Evolutionary conservation across 371 early-diverging fungal genomes (phyloP).

Genomic region (Mucor irregularis): DNA sequence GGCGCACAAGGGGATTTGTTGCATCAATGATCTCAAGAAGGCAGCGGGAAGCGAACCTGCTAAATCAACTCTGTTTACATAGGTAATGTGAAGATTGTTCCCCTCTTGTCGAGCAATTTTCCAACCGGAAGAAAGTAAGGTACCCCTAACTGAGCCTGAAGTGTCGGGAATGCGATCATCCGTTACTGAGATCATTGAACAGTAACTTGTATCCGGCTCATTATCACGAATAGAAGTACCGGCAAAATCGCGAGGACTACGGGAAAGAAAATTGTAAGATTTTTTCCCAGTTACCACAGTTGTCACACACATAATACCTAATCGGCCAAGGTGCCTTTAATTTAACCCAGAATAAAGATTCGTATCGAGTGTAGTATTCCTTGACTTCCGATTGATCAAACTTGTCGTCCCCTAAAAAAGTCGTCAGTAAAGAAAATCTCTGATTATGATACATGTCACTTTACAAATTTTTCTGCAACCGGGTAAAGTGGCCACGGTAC

Average conservation of each 20-base stretch:
- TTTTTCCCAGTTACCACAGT: background rate
- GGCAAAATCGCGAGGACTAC: conserved; percentile 27
- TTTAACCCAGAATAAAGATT: conserved; percentile 40
- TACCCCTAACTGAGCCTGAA: conserved; percentile 33
- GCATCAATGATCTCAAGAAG: conserved; percentile 30
- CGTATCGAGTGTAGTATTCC: conserved; percentile 30
- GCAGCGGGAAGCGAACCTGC: conserved; percentile 38
- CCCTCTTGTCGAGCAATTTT: conserved; percentile 23
- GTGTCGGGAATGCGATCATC: conserved; percentile 29
- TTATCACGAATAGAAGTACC: conserved; percentile 21
- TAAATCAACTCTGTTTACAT: conserved; percentile 42
- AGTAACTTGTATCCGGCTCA: conserved; percentile 2
- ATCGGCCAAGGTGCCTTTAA: conserved; percentile 48
- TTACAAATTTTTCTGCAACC: conserved; percentile 31
- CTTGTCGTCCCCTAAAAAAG: conserved; percentile 36
- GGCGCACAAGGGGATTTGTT: conserved; percentile 42
- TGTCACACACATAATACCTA: conserved; percentile 19
- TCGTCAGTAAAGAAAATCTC: too few species aligned
- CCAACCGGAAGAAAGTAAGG: conserved; percentile 43
- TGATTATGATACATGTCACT: background rate
- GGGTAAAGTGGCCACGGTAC: conserved; percentile 18
- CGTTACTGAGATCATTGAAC: conserved; percentile 34
- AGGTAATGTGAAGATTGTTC: conserved; percentile 31
- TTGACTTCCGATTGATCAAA: conserved; percentile 32
- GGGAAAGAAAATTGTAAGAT: background rate